Evolutionary conservation across 768 basidiomycete genomes (phyloP).

Genomic region (Sistotremastrum suecicum): DNA sequence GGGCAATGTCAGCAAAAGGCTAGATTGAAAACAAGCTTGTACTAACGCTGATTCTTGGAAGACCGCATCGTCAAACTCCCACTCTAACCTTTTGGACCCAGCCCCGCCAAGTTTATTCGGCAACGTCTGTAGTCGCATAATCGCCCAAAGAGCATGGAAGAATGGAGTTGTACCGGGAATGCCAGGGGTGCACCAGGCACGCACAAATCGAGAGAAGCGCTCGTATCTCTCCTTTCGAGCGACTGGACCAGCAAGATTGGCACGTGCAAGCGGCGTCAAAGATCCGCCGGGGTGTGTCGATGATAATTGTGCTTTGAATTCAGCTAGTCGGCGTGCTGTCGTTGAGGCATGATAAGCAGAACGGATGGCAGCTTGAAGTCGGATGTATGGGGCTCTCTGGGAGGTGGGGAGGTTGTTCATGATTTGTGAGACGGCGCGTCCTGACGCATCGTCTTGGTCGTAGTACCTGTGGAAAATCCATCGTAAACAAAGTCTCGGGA

Average conservation of each 20-base stretch:
- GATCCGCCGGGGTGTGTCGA: slow-evolving; percentile 73
- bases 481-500: background rate
- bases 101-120: slow-evolving; percentile 74
- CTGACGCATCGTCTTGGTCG: slow-evolving; percentile 65
- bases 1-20: slow-evolving; percentile 11
- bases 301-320: slow-evolving; percentile 73
- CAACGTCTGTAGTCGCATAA: slow-evolving; percentile 68
- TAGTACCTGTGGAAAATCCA: slow-evolving; percentile 48
- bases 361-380: slow-evolving; percentile 75
- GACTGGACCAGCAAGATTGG: slow-evolving; percentile 43
- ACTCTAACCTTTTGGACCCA: slow-evolving; percentile 56
- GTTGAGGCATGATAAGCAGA: slow-evolving; percentile 75
- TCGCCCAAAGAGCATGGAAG: slow-evolving; percentile 59
- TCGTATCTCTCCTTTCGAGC: slow-evolving; percentile 69
- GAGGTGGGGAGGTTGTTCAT: slow-evolving; percentile 67
- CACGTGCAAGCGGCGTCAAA: slow-evolving; percentile 57
- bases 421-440: slow-evolving; percentile 69
- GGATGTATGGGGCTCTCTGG: slow-evolving; percentile 77
- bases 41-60: slow-evolving; percentile 90
- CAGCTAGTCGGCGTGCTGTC: slow-evolving; percentile 60
- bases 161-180: slow-evolving; percentile 88
- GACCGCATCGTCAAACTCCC: slow-evolving; percentile 91
- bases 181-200: slow-evolving; percentile 72
- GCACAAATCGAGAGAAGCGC: slow-evolving; percentile 58
- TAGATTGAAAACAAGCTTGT: slow-evolving; percentile 6